Evolutionary conservation across 345 rosid species (phyloP), one percentile per base, ranked within the genome.

Genomic region (Pistacia atlantica): DNA sequence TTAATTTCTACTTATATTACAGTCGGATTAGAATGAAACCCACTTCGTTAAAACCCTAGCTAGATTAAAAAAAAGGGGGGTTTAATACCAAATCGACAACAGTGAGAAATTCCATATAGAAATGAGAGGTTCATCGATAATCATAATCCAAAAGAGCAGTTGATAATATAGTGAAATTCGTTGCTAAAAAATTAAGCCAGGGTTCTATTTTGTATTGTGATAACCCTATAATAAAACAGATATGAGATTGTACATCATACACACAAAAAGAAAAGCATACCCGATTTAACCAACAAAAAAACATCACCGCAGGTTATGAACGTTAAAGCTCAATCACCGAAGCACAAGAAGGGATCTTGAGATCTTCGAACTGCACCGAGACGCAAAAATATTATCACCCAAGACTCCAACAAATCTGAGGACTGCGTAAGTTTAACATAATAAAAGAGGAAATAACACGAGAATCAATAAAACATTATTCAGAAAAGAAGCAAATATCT

Each of bases 271-370:
- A 56, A 62, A 57, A 13, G 55, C 71, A 55, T 81, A 59, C 71
- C 73, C 54, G 45, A 75, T 61, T 78, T 57, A 61, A 74, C 67
- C 9, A 35, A 79, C 35, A 56, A 74, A 74, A 31, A 52, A 49
- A 18, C 11, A 8, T 70, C 73, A 72, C 57, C 68, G 60, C n/a
- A 35, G 38, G 55, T 74, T 46, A 55, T 57, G 54, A 79, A 74
- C 76, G 72, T 75, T 76, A 62, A 71, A 81, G 80, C 79, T 82
- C 81, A 79, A 78, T 75, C 82, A 73, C 75, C 87, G 70, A 85
- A 79, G 77, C 79, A 49, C 18, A 22, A 42, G 31, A 20, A 57
- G 61, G 65, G 83, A 76, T 79, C 82, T 79, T 72, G 87, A 85
- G 80, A 84, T 80, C 80, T 62, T 78, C 76, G 66, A 85, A 67